Base-by-base conservation (phyloP, 2,329 filamentous ascomycete genomes). In the Fusarium falciforme region DNA sequence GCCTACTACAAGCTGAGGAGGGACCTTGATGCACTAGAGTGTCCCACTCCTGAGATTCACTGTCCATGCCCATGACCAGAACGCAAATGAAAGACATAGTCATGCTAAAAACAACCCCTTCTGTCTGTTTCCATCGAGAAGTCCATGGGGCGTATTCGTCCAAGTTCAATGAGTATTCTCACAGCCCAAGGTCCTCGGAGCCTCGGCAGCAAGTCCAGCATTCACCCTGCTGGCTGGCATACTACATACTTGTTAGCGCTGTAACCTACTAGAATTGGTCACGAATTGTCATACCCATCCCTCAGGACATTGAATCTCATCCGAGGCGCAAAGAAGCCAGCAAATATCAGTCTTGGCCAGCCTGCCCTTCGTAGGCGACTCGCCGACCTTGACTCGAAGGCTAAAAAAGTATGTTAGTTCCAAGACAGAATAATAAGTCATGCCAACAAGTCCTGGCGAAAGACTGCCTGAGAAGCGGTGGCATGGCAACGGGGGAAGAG, bases 151-250 rank as follows among this genome's bases (percentile, higher is more conserved):
- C 25, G 47, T 10, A n/a, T 52, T n/a, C 16, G 25, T 10, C 6
- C 47, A n/a, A 29, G 47, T 5, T 2, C 10, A 27, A n/a, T 2
- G 25, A 52, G 16, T 9, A 52, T 52, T 12, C 47, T 52, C 25
- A 52, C 47, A 52, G 25, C 4, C 25, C 47, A 12, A 29, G 25
- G 47, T 52, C 47, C 3, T 3, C 47, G 47, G 16, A 2, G 11
- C 16, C 16, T n/a, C 42, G 8, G 17, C 66, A 68, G 36, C 66
- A 68, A 1, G 66, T 70, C 67, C 67, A 70, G 14, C 67, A 70
- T 1, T 60, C 36, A 0, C 42, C 66, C n/a, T 70, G 2, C 0
- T 59, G 3, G 2, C 8, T 14, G 1, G 63, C 8, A 12, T 7
- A 16, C 67, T 71, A 9, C 3, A 7, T 2, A 1, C 1, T 3